phyloP scores from a whole-genome alignment of 2,329 filamentous ascomycete species.

The Spiromastix sp. region DNA sequence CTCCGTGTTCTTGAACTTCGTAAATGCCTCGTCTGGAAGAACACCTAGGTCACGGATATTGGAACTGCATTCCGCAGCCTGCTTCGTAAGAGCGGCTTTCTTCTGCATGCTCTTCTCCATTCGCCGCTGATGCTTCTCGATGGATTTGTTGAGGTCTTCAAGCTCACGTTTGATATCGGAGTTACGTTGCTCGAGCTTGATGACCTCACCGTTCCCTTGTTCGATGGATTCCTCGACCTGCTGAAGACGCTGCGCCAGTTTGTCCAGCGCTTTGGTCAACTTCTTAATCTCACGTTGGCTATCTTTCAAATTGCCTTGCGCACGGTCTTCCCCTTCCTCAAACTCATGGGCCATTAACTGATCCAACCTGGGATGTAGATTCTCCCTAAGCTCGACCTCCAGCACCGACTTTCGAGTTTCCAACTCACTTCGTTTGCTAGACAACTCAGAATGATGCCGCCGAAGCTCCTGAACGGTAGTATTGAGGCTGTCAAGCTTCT shows the following conservation, averaged over 20 bases:
- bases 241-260: conserved; percentile 57
- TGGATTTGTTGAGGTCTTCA: conserved; percentile 63
- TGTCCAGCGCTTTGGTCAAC: conserved; percentile 55
- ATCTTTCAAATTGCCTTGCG: conserved; percentile 59
- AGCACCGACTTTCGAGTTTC: conserved; percentile 73
- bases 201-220: conserved; percentile 42
- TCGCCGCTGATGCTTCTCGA: conserved; percentile 76
- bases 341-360: conserved; percentile 69
- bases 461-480: conserved; percentile 61
- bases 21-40: conserved; percentile 85
- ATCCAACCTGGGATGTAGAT: conserved; percentile 76
- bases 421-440: conserved; percentile 61
- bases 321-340: conserved; percentile 51
- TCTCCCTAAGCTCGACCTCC: conserved; percentile 81
- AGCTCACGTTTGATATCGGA: conserved; percentile 59
- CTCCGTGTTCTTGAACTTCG: conserved; percentile 76
- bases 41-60: conserved; percentile 91
- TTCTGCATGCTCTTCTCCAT: conserved; percentile 90
- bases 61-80: conserved; percentile 69
- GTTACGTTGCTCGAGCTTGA: conserved; percentile 48
- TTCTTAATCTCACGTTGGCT: conserved; percentile 73
- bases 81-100: conserved; percentile 66
- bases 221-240: conserved; percentile 69
- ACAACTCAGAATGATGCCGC: conserved; percentile 65
- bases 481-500: conserved; percentile 62